Evolutionary conservation across 2,329 filamentous ascomycete genomes (phyloP).

Genomic region (Chalara sp.): DNA sequence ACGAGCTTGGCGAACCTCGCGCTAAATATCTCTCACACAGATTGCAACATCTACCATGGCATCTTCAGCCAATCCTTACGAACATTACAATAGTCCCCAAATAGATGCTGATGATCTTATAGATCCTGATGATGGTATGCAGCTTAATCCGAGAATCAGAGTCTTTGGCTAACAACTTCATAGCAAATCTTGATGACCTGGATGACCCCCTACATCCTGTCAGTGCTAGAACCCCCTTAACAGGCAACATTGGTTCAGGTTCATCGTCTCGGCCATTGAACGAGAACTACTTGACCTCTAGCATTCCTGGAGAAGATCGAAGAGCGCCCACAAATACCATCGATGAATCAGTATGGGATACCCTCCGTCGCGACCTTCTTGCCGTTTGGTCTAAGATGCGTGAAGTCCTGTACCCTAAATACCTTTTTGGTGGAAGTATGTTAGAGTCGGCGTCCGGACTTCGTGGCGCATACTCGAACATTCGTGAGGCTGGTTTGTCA

Average conservation of each 20-base stretch:
- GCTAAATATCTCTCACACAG: too few species aligned
- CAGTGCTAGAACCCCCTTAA: conserved; percentile 71
- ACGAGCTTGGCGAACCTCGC: too few species aligned
- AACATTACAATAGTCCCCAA: conserved; percentile 55
- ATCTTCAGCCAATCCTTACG: conserved; percentile 37
- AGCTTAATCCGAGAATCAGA: background rate
- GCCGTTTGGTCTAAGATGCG: conserved; percentile 98
- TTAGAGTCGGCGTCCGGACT: conserved; percentile 48
- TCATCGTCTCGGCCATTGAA: conserved; percentile 54
- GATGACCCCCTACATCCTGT: conserved; percentile 88
- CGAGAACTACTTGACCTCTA: conserved; percentile 78
- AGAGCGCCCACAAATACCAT: conserved; percentile 87
- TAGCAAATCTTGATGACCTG: conserved; percentile 58
- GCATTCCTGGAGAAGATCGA: conserved; percentile 88
- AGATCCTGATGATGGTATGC: conserved; percentile 69
- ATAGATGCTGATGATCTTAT: conserved; percentile 65
- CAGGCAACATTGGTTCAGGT: conserved; percentile 66
- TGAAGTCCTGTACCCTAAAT: conserved; percentile 93
- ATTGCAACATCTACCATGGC: conserved; percentile 17
- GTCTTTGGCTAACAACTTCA: conserved; percentile 9
- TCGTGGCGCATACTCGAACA: conserved; percentile 54
- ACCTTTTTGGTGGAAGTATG: conserved; percentile 71
- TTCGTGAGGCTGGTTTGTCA: conserved; percentile 50
- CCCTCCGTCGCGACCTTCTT: conserved; percentile 82
- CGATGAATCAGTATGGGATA: conserved; percentile 96